These are phyloP conservation scores for Acorus gramineus DNA, from an alignment of 106 monocot species.

Conservation along the genomic window DNA sequence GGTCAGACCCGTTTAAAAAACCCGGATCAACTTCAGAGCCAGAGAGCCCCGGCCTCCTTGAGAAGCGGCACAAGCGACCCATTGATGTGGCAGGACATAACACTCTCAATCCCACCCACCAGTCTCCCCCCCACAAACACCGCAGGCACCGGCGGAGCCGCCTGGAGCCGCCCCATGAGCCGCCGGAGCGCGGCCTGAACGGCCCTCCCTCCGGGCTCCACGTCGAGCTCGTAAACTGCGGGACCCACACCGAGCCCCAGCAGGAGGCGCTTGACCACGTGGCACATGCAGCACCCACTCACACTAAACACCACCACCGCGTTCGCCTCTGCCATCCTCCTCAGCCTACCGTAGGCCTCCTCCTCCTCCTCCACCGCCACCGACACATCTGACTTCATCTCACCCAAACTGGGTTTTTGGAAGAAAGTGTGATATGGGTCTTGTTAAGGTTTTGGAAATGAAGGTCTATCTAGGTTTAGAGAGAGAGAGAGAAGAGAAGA, in stretches of 20 bases:
- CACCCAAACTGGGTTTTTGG: not conserved
- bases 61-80: slow-evolving; percentile 43
- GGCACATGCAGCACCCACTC: slow-evolving; percentile 81
- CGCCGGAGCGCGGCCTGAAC: slow-evolving; percentile 37
- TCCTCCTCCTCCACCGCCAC: not conserved
- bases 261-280: slow-evolving; percentile 59
- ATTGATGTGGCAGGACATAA: slow-evolving; percentile 47
- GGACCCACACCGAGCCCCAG: slow-evolving; percentile 59
- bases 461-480: not conserved
- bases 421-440: no score
- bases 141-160: slow-evolving; percentile 13
- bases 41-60: slow-evolving; percentile 50
- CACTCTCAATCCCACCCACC: slow-evolving; percentile 39
- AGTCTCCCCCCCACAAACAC: slow-evolving; percentile 43
- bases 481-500: not conserved
- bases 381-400: not conserved
- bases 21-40: slow-evolving; percentile 16
- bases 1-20: no score
- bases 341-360: slow-evolving; percentile 31
- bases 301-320: slow-evolving; percentile 73
- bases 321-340: slow-evolving; percentile 40
- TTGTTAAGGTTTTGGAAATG: no score
- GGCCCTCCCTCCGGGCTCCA: slow-evolving; percentile 19
- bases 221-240: slow-evolving; percentile 67
- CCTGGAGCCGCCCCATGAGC: slow-evolving; percentile 9